phyloP scores from a whole-genome alignment of 2,329 filamentous ascomycete genomes.

The Aplosporella prunicola region DNA sequence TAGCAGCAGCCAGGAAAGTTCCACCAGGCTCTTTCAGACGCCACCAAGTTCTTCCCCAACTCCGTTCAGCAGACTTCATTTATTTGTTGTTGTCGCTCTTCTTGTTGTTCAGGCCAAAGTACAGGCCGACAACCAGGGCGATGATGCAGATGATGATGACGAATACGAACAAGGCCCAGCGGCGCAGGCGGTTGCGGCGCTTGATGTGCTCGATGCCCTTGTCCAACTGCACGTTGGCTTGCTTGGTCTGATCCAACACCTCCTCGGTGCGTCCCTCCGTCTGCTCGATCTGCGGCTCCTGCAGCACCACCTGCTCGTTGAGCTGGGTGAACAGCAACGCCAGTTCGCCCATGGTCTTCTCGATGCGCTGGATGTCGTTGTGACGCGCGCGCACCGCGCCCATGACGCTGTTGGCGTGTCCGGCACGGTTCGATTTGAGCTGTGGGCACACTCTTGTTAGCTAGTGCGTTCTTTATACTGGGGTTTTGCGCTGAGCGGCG shows the following conservation, averaged over 20 bases:
- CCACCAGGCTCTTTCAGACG: too few species aligned
- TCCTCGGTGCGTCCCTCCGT: conserved; percentile 57
- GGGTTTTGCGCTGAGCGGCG: neutral
- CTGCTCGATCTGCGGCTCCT: conserved; percentile 54
- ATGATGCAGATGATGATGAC: conserved; percentile 40
- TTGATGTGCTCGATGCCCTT: conserved; percentile 58
- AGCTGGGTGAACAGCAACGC: conserved; percentile 64
- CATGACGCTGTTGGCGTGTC: conserved; percentile 62
- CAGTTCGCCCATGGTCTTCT: conserved; percentile 63
- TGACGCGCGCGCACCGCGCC: conserved; percentile 73
- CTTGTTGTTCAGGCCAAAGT: conserved; percentile 32
- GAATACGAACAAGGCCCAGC: conserved; percentile 61
- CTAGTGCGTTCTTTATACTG: neutral
- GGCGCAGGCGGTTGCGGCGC: conserved; percentile 66
- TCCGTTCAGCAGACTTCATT: too few species aligned
- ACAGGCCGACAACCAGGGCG: conserved; percentile 41
- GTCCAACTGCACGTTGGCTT: conserved; percentile 60
- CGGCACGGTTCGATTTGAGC: conserved; percentile 66
- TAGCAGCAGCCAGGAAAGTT: too few species aligned
- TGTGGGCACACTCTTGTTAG: conserved; percentile 26
- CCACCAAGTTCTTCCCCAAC: too few species aligned
- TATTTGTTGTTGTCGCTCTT: conserved; percentile 13
- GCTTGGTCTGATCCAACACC: conserved; percentile 56
- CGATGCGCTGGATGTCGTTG: conserved; percentile 73
- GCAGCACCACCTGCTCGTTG: conserved; percentile 62